Evolutionary conservation across 371 early-diverging fungal species (phyloP).

Genomic region (Coemansia sp.): DNA sequence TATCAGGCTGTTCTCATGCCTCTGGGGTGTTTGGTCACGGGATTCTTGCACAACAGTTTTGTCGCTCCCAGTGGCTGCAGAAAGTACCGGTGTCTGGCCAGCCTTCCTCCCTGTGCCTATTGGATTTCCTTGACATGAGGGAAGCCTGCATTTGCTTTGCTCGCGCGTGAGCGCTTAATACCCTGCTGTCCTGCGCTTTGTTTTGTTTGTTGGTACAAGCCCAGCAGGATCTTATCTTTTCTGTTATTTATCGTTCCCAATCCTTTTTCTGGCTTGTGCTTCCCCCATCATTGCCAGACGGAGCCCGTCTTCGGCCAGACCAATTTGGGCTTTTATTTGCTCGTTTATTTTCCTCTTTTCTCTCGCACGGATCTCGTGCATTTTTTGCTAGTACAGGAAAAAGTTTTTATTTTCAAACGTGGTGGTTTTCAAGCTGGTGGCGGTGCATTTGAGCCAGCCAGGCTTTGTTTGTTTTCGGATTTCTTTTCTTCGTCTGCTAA

Average conservation of each 20-base stretch:
- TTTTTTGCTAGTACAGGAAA: not conserved
- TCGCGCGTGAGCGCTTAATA: not conserved
- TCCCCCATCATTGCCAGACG: not conserved
- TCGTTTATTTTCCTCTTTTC: constrained; percentile 6
- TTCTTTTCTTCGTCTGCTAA: constrained; percentile 1
- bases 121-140: not conserved
- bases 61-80: constrained; percentile 4
- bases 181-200: constrained; percentile 1
- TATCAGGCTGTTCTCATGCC: constrained; percentile 1
- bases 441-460: not conserved
- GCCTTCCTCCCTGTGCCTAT: not conserved
- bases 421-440: not conserved
- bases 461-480: not conserved
- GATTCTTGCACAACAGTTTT: constrained; percentile 1
- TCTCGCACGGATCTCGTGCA: not conserved
- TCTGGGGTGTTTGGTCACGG: constrained; percentile 1
- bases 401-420: not conserved
- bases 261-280: not conserved
- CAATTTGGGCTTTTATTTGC: not conserved
- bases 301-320: not conserved
- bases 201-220: not conserved
- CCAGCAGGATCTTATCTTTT: not conserved
- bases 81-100: not conserved
- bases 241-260: not conserved
- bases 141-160: not conserved